A percentile compares a stretch with the other conserved stretches of the same genome.
phyloP scores from a whole-genome alignment of 2,329 filamentous ascomycete genomes.

The Cladosporium sp. region DNA sequence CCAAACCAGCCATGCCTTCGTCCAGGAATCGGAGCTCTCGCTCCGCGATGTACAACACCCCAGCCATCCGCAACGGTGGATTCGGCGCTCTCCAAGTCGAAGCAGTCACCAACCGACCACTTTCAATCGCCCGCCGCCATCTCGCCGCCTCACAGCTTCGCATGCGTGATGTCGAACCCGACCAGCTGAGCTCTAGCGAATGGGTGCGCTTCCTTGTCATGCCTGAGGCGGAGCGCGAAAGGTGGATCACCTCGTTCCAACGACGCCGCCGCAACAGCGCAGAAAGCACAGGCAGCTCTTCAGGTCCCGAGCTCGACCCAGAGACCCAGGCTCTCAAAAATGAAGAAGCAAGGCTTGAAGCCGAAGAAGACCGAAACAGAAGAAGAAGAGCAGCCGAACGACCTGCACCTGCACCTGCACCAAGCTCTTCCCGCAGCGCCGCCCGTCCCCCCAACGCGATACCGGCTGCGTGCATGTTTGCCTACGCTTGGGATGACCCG shows the following conservation, averaged over 20 bases:
- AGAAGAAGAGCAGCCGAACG: neutral
- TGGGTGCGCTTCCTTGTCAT: slow-evolving; percentile 34
- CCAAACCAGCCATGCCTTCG: slow-evolving; percentile 20
- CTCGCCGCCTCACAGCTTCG: slow-evolving; percentile 31
- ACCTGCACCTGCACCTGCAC: neutral
- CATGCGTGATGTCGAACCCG: slow-evolving; percentile 33
- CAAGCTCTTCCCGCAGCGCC: slow-evolving; percentile 1
- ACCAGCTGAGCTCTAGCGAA: slow-evolving; percentile 30
- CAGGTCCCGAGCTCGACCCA: slow-evolving; percentile 15
- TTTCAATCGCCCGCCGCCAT: slow-evolving; percentile 32
- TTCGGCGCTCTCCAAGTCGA: slow-evolving; percentile 33
- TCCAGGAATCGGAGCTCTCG: slow-evolving; percentile 17
- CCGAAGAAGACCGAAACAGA: slow-evolving; percentile 19
- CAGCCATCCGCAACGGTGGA: slow-evolving; percentile 30
- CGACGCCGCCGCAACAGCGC: slow-evolving; percentile 25
- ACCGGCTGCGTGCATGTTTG: slow-evolving; percentile 29
- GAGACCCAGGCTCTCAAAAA: slow-evolving; percentile 25
- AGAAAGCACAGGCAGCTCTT: slow-evolving; percentile 18
- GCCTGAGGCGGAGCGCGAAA: slow-evolving; percentile 29
- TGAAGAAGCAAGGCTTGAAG: slow-evolving; percentile 29
- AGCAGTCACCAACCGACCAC: slow-evolving; percentile 30
- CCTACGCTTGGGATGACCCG: slow-evolving; percentile 21
- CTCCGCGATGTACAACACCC: slow-evolving; percentile 33
- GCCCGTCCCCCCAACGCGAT: slow-evolving; percentile 15
- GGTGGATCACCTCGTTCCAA: slow-evolving; percentile 30